Conservation (phyloP, 306 rosid species). For the Dalbergia cultrata region DNA sequence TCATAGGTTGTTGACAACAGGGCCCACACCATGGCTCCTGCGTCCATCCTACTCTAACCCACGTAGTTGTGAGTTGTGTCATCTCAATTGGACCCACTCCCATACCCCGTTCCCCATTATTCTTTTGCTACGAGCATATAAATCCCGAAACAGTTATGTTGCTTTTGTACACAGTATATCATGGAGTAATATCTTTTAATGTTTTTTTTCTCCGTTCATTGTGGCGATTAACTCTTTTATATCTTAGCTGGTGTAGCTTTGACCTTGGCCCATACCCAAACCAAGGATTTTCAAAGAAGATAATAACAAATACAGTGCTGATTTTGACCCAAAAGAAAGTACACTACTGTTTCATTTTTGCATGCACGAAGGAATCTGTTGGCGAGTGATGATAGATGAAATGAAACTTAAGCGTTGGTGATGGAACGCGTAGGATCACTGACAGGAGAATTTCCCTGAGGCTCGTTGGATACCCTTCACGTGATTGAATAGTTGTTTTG, state of each 20-base stretch:
- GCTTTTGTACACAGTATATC: no score
- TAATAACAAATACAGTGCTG: no score
- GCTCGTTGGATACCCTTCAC: neutral
- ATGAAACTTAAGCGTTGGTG: neutral
- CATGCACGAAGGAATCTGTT: neutral
- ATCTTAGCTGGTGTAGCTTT: no score
- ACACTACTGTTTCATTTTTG: no score
- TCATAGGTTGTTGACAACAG: neutral
- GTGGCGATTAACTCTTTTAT: no score
- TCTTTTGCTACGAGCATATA: neutral
- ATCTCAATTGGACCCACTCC: neutral
- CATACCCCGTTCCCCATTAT: neutral
- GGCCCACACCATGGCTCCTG: constrained; percentile 5
- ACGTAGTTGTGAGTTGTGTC: neutral
- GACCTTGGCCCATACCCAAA: no score
- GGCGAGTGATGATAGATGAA: neutral
- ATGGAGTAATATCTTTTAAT: no score
- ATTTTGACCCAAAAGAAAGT: no score
- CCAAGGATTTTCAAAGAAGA: no score
- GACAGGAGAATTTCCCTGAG: no score
- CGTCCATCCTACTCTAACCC: neutral
- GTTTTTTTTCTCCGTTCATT: no score
- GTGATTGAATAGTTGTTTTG: neutral
- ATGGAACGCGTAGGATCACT: neutral
- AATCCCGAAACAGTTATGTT: no score